Evolutionary conservation across 106 monocot genomes (phyloP).

Genomic region (Narthecium ossifragum): DNA sequence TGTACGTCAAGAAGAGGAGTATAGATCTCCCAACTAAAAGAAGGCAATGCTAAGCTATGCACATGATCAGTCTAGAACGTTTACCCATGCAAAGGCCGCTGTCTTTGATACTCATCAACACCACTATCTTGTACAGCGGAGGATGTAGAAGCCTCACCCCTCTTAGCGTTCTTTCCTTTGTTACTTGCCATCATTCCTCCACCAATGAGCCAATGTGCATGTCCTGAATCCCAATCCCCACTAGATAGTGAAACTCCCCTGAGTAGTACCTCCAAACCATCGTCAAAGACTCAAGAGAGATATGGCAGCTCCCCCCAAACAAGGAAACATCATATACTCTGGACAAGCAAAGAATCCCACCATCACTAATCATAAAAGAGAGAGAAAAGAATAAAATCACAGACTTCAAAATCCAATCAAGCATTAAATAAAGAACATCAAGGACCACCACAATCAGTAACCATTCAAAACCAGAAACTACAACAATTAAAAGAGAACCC

Average conservation of each 20-base stretch:
- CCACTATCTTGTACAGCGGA: conserved; percentile 11
- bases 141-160: conserved; percentile 7
- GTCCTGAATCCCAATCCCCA: conserved; percentile 22
- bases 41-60: neutral
- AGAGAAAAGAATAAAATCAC: too few species aligned
- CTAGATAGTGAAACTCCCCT: neutral
- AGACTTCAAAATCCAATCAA: too few species aligned
- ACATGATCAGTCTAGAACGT: neutral
- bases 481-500: too few species aligned
- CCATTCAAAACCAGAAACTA: too few species aligned
- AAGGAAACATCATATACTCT: conserved; percentile 15
- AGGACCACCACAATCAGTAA: too few species aligned
- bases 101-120: conserved; percentile 18
- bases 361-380: too few species aligned
- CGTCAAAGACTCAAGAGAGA: conserved; percentile 11
- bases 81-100: conserved; percentile 40
- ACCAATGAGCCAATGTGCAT: conserved; percentile 5
- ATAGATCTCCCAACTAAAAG: neutral
- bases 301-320: neutral
- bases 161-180: conserved; percentile 12
- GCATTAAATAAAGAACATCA: too few species aligned
- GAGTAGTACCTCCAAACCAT: conserved; percentile 16
- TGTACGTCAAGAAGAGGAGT: too few species aligned
- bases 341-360: neutral
- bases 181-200: conserved; percentile 13